Conservation (phyloP, 495 filamentous ascomycete species). For the Hypoxylon cercidicola region DNA sequence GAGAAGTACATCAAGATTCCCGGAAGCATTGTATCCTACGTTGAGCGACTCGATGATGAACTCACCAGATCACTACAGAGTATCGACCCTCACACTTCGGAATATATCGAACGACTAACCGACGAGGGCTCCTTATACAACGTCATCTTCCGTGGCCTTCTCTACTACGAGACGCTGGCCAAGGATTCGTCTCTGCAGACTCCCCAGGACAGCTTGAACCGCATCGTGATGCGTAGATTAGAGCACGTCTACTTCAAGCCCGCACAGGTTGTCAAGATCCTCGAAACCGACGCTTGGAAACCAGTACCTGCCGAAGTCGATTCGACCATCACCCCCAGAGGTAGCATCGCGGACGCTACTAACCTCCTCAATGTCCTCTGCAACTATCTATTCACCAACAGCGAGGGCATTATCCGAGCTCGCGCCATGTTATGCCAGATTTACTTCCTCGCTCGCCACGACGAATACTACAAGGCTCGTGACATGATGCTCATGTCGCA, state of each 20-base stretch:
- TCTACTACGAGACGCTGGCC: constrained; percentile 85
- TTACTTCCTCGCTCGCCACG: constrained; percentile 96
- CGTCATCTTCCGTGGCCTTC: constrained; percentile 82
- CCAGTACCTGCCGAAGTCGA: constrained; percentile 75
- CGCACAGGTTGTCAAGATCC: constrained; percentile 87
- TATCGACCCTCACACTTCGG: constrained; percentile 97
- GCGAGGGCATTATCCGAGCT: constrained; percentile 93
- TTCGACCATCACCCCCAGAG: constrained; percentile 82
- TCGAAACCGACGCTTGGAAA: constrained; percentile 94
- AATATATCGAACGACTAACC: constrained; percentile 94
- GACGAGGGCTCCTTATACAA: constrained; percentile 95
- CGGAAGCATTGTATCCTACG: constrained; percentile 91
- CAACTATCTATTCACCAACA: constrained; percentile 93
- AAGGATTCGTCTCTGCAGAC: constrained; percentile 76
- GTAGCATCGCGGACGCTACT: constrained; percentile 68
- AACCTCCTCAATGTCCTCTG: constrained; percentile 86
- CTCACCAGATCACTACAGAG: constrained; percentile 94
- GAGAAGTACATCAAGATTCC: constrained; percentile 86
- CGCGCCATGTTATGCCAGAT: constrained; percentile 98
- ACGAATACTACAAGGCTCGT: constrained; percentile 95
- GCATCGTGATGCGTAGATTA: constrained; percentile 89
- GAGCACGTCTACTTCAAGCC: constrained; percentile 99
- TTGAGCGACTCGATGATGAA: constrained; percentile 96
- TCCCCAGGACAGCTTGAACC: constrained; percentile 85
- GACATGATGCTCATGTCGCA: constrained; percentile 99